These are phyloP conservation scores for Zychaea mexicana DNA, from an alignment of 371 early-diverging fungal species.

Conservation along the genomic window DNA sequence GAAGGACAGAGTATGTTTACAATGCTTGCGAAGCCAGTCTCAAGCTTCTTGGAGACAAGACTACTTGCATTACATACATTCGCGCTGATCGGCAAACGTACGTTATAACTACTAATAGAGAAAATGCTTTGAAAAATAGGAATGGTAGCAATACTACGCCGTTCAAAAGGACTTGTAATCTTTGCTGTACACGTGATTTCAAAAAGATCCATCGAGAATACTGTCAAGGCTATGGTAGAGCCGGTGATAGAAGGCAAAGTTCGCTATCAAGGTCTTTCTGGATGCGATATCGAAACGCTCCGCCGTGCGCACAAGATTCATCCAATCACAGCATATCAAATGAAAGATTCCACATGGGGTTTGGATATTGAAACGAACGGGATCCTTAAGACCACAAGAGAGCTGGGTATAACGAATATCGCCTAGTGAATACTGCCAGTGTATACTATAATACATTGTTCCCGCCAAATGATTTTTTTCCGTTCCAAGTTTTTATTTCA, in stretches of 20 bases:
- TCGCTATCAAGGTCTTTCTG: conserved; percentile 60
- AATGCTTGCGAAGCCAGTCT: conserved; percentile 44
- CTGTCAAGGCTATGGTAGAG: conserved; percentile 62
- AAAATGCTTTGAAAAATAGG: background rate
- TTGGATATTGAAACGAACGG: conserved; percentile 58
- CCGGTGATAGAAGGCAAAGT: conserved; percentile 65
- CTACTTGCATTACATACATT: conserved; percentile 60
- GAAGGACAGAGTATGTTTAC: conserved; percentile 54
- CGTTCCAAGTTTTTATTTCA: background rate
- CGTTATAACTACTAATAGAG: background rate
- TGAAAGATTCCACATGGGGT: conserved; percentile 56
- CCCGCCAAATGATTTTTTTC: no score
- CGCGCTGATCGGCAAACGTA: conserved; percentile 47
- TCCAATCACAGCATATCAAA: conserved; percentile 64
- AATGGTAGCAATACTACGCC: no score
- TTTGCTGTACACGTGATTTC: no score
- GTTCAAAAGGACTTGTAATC: no score
- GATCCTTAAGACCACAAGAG: conserved; percentile 51
- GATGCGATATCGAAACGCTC: conserved; percentile 54
- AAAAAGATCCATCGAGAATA: conserved; percentile 54
- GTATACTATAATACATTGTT: no score
- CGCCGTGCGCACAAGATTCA: conserved; percentile 68
- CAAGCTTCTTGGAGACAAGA: conserved; percentile 45
- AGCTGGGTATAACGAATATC: conserved; percentile 60
- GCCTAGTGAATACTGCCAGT: conserved; percentile 49